phyloP scores from a whole-genome alignment of 2,329 filamentous ascomycete genomes.

The Sarocladium brachiariae region DNA sequence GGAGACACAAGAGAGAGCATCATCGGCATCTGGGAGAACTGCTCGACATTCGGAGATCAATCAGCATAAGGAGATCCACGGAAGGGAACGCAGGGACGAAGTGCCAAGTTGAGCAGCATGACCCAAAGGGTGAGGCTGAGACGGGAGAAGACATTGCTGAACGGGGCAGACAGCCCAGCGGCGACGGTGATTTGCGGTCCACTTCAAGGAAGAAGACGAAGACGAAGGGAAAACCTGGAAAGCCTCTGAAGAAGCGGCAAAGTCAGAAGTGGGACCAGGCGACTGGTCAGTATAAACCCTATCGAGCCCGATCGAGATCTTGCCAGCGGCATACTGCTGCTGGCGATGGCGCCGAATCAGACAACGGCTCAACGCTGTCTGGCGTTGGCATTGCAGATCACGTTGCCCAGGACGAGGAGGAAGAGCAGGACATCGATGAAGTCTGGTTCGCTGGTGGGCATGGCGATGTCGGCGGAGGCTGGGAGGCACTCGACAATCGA shows the following conservation, averaged over 20 bases:
- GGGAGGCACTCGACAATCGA: constrained; percentile 48
- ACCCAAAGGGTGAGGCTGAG: neutral
- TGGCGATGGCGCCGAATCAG: neutral
- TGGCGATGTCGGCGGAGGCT: constrained; percentile 72
- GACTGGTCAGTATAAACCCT: constrained; percentile 27
- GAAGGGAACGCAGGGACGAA: neutral
- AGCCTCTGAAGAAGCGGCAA: neutral
- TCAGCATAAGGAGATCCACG: neutral
- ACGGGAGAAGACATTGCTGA: neutral
- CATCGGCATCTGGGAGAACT: constrained; percentile 19
- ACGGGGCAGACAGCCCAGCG: constrained; percentile 1
- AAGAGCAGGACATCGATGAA: constrained; percentile 66
- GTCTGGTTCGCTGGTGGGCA: constrained; percentile 77
- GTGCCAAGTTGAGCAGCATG: neutral
- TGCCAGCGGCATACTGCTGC: constrained; percentile 21
- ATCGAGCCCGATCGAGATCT: constrained; percentile 33
- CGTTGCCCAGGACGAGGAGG: constrained; percentile 36
- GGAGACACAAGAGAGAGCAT: constrained; percentile 12
- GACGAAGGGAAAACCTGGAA: neutral
- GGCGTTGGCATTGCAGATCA: constrained; percentile 19
- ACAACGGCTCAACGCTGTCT: constrained; percentile 7
- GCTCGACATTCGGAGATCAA: neutral
- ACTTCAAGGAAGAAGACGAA: neutral
- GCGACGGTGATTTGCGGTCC: neutral
- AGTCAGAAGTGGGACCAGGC: constrained; percentile 7